Evolutionary conservation across 202 grass and related monocot genomes (phyloP).

Genomic region (Musa balbisiana): DNA sequence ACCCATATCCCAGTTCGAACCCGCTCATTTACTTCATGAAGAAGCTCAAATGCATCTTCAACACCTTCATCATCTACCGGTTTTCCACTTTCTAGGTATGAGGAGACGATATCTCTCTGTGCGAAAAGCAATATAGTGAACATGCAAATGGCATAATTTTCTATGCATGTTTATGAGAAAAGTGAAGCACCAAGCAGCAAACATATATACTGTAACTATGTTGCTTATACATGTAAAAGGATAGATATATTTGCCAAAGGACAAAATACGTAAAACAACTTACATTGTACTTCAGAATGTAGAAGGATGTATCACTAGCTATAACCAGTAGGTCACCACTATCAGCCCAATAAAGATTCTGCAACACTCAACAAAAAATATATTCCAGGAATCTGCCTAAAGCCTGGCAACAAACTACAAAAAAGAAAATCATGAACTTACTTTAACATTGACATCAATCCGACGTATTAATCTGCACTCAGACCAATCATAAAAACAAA

Average conservation of each 20-base stretch:
- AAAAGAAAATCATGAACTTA: slow-evolving; percentile 28
- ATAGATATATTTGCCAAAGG: neutral
- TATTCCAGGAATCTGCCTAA: neutral
- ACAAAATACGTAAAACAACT: slow-evolving; percentile 30
- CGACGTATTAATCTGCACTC: slow-evolving; percentile 83
- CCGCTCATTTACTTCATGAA: slow-evolving; percentile 92
- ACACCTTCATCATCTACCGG: slow-evolving; percentile 71
- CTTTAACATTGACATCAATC: slow-evolving; percentile 96
- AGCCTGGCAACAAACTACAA: slow-evolving; percentile 6
- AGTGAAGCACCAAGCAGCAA: neutral
- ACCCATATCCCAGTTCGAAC: slow-evolving; percentile 96
- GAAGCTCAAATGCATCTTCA: slow-evolving; percentile 96
- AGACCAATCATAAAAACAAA: slow-evolving; percentile 99
- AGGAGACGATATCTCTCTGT: slow-evolving; percentile 79
- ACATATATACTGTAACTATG: neutral
- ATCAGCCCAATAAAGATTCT: slow-evolving; percentile 98
- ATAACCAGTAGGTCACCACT: slow-evolving; percentile 91
- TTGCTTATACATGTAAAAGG: neutral
- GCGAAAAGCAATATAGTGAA: slow-evolving; percentile 11
- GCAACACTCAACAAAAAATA: slow-evolving; percentile 16
- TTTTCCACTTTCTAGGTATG: slow-evolving; percentile 82
- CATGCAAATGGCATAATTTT: neutral
- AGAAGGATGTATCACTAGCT: slow-evolving; percentile 94
- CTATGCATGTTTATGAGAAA: neutral
- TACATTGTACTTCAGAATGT: slow-evolving; percentile 96